Evolutionary conservation across 2,329 filamentous ascomycete species (phyloP).

Genomic region (Neopestalotiopsis sp.): DNA sequence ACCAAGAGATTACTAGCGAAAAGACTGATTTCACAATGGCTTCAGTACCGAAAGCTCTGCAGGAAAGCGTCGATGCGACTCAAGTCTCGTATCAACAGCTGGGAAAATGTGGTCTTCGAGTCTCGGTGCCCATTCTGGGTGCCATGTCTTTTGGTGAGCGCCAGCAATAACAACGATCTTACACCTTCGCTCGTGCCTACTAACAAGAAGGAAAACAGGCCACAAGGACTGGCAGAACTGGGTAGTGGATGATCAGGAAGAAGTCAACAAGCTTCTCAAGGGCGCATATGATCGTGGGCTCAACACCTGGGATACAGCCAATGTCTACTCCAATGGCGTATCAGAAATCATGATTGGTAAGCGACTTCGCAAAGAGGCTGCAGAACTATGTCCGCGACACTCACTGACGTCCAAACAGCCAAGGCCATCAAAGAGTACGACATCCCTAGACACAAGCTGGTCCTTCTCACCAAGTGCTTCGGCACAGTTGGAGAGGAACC

Average conservation of each 20-base stretch:
- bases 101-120: conserved; percentile 20
- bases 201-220: neutral
- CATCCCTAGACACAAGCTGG: conserved; percentile 66
- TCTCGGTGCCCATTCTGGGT: conserved; percentile 20
- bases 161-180: neutral
- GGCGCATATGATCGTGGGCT: conserved; percentile 22
- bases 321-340: conserved; percentile 66
- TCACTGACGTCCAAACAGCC: neutral
- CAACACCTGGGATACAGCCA: conserved; percentile 36
- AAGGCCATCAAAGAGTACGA: conserved; percentile 67
- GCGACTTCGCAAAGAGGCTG: neutral
- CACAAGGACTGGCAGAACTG: conserved; percentile 15
- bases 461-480: conserved; percentile 62
- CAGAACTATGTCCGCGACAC: neutral
- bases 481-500: conserved; percentile 5
- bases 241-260: conserved; percentile 19
- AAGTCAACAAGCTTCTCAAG: conserved; percentile 21
- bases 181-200: neutral
- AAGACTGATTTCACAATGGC: neutral
- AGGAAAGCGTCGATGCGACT: conserved; percentile 12
- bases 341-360: conserved; percentile 66
- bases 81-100: conserved; percentile 18
- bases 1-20: neutral
- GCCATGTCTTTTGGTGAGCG: conserved; percentile 17
- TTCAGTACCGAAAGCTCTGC: conserved; percentile 5